phyloP scores from a whole-genome alignment of 805 yeast genomes.

The Yamadazyma takamatsuzukensis region DNA sequence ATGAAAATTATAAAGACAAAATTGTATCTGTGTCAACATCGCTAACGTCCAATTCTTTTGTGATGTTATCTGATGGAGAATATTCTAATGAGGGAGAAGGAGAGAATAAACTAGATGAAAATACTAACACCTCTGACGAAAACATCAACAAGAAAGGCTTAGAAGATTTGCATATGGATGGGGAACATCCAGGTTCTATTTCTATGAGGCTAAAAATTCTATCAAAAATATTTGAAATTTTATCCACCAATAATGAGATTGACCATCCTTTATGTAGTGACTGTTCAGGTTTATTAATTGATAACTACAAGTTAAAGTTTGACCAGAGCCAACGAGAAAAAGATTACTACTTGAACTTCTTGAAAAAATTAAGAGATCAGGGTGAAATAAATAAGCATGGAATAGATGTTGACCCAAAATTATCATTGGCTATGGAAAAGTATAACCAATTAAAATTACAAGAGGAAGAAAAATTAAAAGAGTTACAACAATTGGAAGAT shows the following conservation, averaged over 20 bases:
- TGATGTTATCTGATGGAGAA: slow-evolving; percentile 17
- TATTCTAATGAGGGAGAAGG: no score
- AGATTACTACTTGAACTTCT: slow-evolving; percentile 69
- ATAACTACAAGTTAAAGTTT: slow-evolving; percentile 62
- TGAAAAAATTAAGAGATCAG: slow-evolving; percentile 56
- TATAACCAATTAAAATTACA: slow-evolving; percentile 37
- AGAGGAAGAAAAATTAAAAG: slow-evolving; percentile 31
- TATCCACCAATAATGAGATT: slow-evolving; percentile 67
- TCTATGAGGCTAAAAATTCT: slow-evolving; percentile 51
- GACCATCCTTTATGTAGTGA: slow-evolving; percentile 86
- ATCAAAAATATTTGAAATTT: slow-evolving; percentile 63
- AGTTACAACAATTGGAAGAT: slow-evolving; percentile 37
- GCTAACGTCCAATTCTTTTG: slow-evolving; percentile 16
- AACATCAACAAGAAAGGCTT: background rate
- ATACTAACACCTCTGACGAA: slow-evolving; percentile 1
- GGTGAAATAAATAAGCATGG: slow-evolving; percentile 10
- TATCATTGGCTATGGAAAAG: slow-evolving; percentile 44
- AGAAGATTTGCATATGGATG: slow-evolving; percentile 8
- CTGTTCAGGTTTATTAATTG: slow-evolving; percentile 66
- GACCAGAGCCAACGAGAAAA: slow-evolving; percentile 74
- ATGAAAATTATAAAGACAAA: slow-evolving; percentile 20
- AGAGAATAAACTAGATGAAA: background rate
- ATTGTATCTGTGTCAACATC: slow-evolving; percentile 13
- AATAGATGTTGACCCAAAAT: slow-evolving; percentile 30
- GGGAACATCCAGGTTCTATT: slow-evolving; percentile 17